These are phyloP conservation scores for Sphagnum fallax DNA, from an alignment of 228 moss, liverwort and hornwort genomes.

Conservation along the genomic window DNA sequence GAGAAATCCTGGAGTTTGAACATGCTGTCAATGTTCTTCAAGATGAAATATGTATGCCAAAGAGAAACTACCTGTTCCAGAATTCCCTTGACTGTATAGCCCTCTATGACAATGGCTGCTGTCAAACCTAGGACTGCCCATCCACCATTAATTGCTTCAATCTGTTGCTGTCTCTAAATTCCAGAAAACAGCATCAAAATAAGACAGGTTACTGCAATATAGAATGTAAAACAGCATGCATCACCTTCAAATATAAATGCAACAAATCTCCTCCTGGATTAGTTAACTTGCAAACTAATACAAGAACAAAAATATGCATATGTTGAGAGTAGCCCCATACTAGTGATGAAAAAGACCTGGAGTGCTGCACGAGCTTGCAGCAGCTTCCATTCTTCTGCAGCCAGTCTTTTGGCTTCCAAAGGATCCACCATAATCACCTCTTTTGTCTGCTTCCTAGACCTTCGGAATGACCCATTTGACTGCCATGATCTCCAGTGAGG, in stretches of 20 bases:
- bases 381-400: constrained; percentile 75
- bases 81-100: constrained; percentile 79
- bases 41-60: constrained; percentile 13
- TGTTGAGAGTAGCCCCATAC: background rate
- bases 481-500: background rate
- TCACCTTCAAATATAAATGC: background rate
- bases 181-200: background rate
- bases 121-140: constrained; percentile 92
- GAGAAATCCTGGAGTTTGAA: background rate
- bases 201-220: no score
- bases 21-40: background rate
- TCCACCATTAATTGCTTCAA: constrained; percentile 95
- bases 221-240: background rate
- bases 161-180: constrained; percentile 54
- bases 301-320: background rate
- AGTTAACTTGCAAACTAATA: background rate
- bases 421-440: constrained; percentile 85
- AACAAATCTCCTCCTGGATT: background rate
- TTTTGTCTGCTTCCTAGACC: constrained; percentile 42
- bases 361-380: constrained; percentile 53
- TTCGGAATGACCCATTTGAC: constrained; percentile 35
- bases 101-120: constrained; percentile 74
- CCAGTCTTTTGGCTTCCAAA: constrained; percentile 91
- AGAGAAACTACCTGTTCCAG: constrained; percentile 59
- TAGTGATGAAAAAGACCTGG: constrained; percentile 31